phyloP scores from a whole-genome alignment of 83 land plant species.

The Isoetes engelmannii region DNA sequence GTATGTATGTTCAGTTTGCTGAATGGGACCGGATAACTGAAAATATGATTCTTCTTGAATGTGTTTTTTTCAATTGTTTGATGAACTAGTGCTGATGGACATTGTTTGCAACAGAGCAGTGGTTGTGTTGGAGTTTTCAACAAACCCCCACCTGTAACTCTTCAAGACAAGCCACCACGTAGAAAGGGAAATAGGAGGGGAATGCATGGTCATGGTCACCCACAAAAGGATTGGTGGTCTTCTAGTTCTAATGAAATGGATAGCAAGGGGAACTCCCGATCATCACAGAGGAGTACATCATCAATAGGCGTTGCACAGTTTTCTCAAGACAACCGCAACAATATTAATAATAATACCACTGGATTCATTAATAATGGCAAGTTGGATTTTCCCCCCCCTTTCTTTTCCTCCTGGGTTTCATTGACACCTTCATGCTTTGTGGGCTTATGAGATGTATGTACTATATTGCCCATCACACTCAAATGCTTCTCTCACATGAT shows the following conservation, averaged over 20 bases:
- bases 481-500: too few species aligned
- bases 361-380: slow-evolving; percentile 41
- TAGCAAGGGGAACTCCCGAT: slow-evolving; percentile 26
- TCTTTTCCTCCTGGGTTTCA: background rate
- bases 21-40: too few species aligned
- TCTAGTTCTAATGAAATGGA: slow-evolving; percentile 48
- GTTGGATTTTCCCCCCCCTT: background rate
- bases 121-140: slow-evolving; percentile 47
- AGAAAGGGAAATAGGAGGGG: slow-evolving; percentile 23
- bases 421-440: background rate
- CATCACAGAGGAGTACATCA: slow-evolving; percentile 22
- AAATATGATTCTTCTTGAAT: background rate
- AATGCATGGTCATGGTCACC: slow-evolving; percentile 26
- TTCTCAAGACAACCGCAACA: slow-evolving; percentile 14
- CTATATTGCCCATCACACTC: background rate
- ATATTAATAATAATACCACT: slow-evolving; percentile 16
- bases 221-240: slow-evolving; percentile 40
- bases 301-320: slow-evolving; percentile 22
- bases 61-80: too few species aligned
- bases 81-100: background rate
- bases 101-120: slow-evolving; percentile 48
- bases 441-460: background rate
- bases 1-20: too few species aligned
- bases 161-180: slow-evolving; percentile 22
- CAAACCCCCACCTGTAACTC: slow-evolving; percentile 33